phyloP scores from a whole-genome alignment of 306 rosid species.

The Abrus precatorius region DNA sequence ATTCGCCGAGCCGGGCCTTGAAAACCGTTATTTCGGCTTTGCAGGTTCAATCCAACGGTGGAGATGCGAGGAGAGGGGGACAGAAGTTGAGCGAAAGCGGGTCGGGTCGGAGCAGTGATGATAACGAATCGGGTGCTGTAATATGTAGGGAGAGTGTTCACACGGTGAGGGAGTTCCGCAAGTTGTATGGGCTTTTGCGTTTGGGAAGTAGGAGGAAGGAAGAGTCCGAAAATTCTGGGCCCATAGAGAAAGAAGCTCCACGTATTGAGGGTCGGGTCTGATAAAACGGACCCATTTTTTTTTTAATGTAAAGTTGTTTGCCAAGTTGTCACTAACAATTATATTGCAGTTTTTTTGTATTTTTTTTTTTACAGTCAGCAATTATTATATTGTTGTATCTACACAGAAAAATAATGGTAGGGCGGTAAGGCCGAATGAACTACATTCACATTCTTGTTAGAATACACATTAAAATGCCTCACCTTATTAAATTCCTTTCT shows the following conservation, averaged over 20 bases:
- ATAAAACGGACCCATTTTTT: neutral
- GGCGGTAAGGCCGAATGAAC: neutral
- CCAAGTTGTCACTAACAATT: constrained; percentile 31
- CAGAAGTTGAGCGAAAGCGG: constrained; percentile 53
- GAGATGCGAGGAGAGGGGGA: constrained; percentile 27
- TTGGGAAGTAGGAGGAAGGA: constrained; percentile 81
- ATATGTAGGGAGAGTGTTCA: constrained; percentile 70
- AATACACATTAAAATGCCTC: neutral
- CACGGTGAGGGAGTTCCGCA: constrained; percentile 78
- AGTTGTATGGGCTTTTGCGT: constrained; percentile 80
- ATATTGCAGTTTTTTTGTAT: neutral
- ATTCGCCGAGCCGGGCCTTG: constrained; percentile 86
- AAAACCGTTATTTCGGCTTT: constrained; percentile 82
- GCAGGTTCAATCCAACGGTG: constrained; percentile 69
- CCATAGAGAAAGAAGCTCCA: constrained; percentile 53
- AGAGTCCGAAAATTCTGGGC: constrained; percentile 48
- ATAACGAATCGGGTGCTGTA: constrained; percentile 52
- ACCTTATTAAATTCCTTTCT: constrained; percentile 8
- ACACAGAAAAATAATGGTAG: constrained; percentile 22
- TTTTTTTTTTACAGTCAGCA: neutral
- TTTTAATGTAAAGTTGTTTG: constrained; percentile 41
- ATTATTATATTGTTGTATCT: constrained; percentile 19
- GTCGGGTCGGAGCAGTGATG: constrained; percentile 62
- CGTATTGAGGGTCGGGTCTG: constrained; percentile 43
- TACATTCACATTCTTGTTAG: constrained; percentile 9